Conservation (phyloP, 2,329 filamentous ascomycete species). For the Fusarium fracticaudum region DNA sequence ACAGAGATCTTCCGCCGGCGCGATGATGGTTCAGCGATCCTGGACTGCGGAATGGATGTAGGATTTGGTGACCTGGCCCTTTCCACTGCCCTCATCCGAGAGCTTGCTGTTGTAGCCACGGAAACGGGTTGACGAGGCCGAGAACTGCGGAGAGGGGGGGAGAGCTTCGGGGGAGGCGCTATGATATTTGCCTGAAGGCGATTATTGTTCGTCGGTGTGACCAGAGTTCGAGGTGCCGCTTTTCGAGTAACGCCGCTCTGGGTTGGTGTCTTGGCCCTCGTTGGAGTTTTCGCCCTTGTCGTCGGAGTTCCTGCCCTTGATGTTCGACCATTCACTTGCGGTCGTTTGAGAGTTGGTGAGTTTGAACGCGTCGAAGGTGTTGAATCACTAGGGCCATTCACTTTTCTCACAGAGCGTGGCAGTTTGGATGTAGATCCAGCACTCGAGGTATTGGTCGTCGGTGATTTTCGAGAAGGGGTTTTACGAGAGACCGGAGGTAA, state of each 20-base stretch:
- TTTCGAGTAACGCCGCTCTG: conserved; percentile 50
- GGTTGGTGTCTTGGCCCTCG: conserved; percentile 57
- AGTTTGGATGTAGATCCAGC: conserved; percentile 53
- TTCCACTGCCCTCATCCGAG: conserved; percentile 72
- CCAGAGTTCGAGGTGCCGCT: conserved; percentile 53
- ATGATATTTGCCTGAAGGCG: conserved; percentile 80
- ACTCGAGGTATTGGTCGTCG: conserved; percentile 36
- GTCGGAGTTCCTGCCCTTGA: conserved; percentile 51
- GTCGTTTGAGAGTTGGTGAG: conserved; percentile 61
- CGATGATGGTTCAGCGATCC: conserved; percentile 50
- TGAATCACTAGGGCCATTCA: conserved; percentile 56
- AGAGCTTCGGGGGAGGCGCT: conserved; percentile 74
- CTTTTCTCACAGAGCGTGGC: conserved; percentile 58
- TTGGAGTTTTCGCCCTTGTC: conserved; percentile 53
- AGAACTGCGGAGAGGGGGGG: conserved; percentile 82
- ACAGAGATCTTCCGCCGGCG: conserved; percentile 67
- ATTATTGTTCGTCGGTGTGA: conserved; percentile 61
- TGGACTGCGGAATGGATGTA: conserved; percentile 42
- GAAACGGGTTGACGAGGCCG: conserved; percentile 83
- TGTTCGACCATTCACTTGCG: conserved; percentile 53
- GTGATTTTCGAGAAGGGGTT: conserved; percentile 41
- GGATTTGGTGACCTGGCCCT: conserved; percentile 59
- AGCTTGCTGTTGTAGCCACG: conserved; percentile 75
- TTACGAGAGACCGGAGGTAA: conserved; percentile 46
- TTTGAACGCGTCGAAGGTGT: conserved; percentile 64